These are phyloP conservation scores for Tetrapisispora arboricola DNA, from an alignment of 805 yeast species.

Conservation along the genomic window DNA sequence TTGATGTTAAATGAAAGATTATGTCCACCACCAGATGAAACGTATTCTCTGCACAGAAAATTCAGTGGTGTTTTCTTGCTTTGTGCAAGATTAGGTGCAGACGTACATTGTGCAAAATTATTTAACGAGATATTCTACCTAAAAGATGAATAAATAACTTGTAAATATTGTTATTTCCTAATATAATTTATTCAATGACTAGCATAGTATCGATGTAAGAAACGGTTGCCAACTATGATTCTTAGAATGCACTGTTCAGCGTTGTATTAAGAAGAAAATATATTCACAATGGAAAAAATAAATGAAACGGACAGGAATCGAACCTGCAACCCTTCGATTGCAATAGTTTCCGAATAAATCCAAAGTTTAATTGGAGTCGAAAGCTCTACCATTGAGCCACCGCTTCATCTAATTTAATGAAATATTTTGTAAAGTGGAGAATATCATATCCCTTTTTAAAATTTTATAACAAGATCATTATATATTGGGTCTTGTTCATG, in stretches of 20 bases:
- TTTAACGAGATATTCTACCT: slow-evolving; percentile 68
- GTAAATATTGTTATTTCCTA: background rate
- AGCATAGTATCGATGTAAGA: background rate
- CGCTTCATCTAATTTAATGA: slow-evolving; percentile 33
- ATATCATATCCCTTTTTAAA: background rate
- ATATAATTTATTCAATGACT: too few species aligned
- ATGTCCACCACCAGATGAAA: slow-evolving; percentile 97
- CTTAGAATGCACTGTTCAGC: too few species aligned
- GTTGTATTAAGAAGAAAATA: too few species aligned
- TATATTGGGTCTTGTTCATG: too few species aligned
- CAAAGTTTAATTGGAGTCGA: slow-evolving; percentile 42
- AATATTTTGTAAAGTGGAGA: background rate
- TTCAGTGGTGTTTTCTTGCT: slow-evolving; percentile 87
- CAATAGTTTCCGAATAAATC: slow-evolving; percentile 5
- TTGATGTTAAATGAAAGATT: slow-evolving; percentile 85
- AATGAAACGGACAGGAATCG: slow-evolving; percentile 64
- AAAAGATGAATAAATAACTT: slow-evolving; percentile 3
- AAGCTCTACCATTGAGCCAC: slow-evolving; percentile 67
- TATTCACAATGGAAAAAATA: slow-evolving; percentile 6
- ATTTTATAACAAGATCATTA: background rate
- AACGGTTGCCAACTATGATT: too few species aligned
- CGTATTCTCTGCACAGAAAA: slow-evolving; percentile 91
- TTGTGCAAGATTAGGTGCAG: slow-evolving; percentile 77
- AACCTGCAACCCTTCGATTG: slow-evolving; percentile 59
- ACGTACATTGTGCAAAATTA: slow-evolving; percentile 68